A percentile compares a stretch with the other conserved stretches of the same genome.
Conservation (phyloP, 2,329 filamentous ascomycete species). For the Fusarium subtropicale region DNA sequence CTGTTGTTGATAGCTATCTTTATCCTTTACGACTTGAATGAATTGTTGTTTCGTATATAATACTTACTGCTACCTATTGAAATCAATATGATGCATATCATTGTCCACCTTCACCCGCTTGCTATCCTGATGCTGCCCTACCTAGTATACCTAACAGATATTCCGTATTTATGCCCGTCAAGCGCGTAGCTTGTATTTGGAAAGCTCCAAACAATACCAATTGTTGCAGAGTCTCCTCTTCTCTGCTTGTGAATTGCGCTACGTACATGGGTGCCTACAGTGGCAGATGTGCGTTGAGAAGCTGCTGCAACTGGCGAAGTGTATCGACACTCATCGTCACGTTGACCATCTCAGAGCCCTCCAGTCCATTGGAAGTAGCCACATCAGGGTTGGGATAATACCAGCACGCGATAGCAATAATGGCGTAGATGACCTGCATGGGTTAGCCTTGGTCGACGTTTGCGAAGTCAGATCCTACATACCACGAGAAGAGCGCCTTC, state of each 20-base stretch:
- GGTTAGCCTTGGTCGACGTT: background rate
- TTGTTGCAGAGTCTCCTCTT: background rate
- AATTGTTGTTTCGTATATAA: background rate
- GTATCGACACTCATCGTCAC: constrained; percentile 49
- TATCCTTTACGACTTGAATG: background rate
- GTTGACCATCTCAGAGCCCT: constrained; percentile 43
- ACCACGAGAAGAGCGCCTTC: constrained; percentile 78
- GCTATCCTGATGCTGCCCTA: accelerated
- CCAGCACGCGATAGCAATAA: constrained; percentile 59
- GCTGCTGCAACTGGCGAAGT: constrained; percentile 45
- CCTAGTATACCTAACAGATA: background rate
- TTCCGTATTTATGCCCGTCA: background rate
- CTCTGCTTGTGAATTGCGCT: background rate
- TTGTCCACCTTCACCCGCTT: background rate
- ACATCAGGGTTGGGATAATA: constrained; percentile 59
- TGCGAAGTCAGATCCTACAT: background rate
- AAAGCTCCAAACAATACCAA: too few relatives aligned
- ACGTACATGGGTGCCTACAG: background rate
- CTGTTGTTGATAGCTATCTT: too few relatives aligned
- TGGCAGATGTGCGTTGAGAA: constrained; percentile 36
- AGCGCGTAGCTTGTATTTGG: background rate
- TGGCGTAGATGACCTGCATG: constrained; percentile 54
- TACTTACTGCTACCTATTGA: background rate
- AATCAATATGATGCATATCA: background rate
- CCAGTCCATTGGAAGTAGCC: constrained; percentile 50